Base-by-base conservation (phyloP, 176 grass and related monocot species). In the Oryza nivara region DNA sequence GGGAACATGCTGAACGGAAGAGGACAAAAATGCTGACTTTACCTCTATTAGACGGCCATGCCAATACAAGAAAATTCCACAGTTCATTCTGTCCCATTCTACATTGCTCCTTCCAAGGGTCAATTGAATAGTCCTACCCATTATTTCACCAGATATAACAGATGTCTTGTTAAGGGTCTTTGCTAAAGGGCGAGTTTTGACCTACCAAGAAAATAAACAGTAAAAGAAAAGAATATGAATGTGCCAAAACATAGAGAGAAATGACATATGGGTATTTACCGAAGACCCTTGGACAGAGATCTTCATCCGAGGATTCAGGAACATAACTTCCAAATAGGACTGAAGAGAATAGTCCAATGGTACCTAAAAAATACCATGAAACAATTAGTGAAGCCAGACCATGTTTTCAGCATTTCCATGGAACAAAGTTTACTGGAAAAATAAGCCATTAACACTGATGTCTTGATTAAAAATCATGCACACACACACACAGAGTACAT, bases 1-100 rank as follows among this genome's bases (percentile, higher is more conserved):
- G 17, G 32, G 47, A 68, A 45, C 11, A 46, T 13, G 51, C 1
- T 51, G 40, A 72, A 65, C 30, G 9, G 45, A 58, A 83, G 5
- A 3, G 30, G 30, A 74, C 80, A 82, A 61, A 22, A 75, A 38
- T 35, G 73, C 3, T 70, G 82, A 73, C 52, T 67, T 73, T 70
- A 97, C 94, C 92, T 97, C 94, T 48, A 97, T 94, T 34, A 97
- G 78, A 43, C 92, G 86, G 32, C 94, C 94, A 92, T 94, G 94
- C 92, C 92, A 97, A 73, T 94, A 97, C 49, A 97, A 89, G 80
- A 97, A 97, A 73, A 97, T 80, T 65, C 94, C 94, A 75, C 88
- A 87, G 43, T 97, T 97, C 70, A 85, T 84, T 82, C 92, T 88
- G 82, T 94, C 86, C 92, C 88, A 92, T 89, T 97, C 94, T 74